Conservation (phyloP, 352 stramenopile species). For the Phytophthora syringae region DNA sequence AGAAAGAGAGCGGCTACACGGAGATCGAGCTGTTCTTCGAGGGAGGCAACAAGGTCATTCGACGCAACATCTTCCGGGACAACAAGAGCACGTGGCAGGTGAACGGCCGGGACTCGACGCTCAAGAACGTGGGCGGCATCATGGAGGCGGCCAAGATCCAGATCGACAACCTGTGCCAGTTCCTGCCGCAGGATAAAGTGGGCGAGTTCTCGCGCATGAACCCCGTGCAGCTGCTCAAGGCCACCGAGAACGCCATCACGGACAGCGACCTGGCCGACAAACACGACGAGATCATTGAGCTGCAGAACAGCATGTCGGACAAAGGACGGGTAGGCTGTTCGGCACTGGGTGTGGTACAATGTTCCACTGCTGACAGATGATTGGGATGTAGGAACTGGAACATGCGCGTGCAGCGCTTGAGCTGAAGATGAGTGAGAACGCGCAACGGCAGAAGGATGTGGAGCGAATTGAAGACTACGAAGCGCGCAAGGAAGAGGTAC, state of each 20-base stretch:
- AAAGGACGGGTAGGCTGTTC: constrained; percentile 61
- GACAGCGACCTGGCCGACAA: constrained; percentile 75
- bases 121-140: constrained; percentile 76
- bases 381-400: constrained; percentile 61
- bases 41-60: constrained; percentile 82
- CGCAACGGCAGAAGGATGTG: constrained; percentile 82
- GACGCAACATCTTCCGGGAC: constrained; percentile 92
- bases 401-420: constrained; percentile 66
- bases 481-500: constrained; percentile 76
- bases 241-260: constrained; percentile 77
- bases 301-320: constrained; percentile 75
- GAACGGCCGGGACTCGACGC: constrained; percentile 69
- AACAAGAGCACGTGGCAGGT: constrained; percentile 88
- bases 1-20: constrained; percentile 86
- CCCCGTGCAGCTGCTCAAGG: constrained; percentile 72
- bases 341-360: neutral
- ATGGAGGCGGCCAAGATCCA: constrained; percentile 93
- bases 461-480: constrained; percentile 87
- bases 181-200: constrained; percentile 98
- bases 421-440: constrained; percentile 87
- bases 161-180: constrained; percentile 99
- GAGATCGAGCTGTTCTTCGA: constrained; percentile 95
- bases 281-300: constrained; percentile 81
- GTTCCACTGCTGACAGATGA: neutral
- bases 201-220: constrained; percentile 92